Evolutionary conservation across 805 yeast species (phyloP).

Genomic region (Starmerella bacillaris): DNA sequence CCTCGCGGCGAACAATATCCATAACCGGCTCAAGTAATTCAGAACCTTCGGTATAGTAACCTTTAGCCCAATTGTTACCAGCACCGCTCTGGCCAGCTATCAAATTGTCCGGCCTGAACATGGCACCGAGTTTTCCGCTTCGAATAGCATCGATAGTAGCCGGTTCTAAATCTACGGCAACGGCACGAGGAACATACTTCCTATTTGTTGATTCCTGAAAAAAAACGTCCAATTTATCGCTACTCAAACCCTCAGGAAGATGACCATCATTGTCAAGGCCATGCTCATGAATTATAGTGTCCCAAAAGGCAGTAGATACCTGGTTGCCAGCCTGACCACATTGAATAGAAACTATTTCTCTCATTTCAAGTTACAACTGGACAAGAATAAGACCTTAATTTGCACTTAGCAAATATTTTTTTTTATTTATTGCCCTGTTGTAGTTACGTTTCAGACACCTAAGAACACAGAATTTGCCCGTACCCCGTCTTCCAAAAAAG

Average conservation of each 20-base stretch:
- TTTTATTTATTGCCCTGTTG: no score
- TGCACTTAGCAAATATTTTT: no score
- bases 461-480: no score
- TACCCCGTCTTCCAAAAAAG: no score
- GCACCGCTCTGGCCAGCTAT: constrained; percentile 87
- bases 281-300: constrained; percentile 24
- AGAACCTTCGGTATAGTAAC: constrained; percentile 93
- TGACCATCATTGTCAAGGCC: constrained; percentile 23
- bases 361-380: constrained; percentile 18
- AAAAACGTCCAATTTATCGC: constrained; percentile 54
- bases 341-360: constrained; percentile 30
- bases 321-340: constrained; percentile 32
- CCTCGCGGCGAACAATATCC: constrained; percentile 86
- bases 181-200: constrained; percentile 88
- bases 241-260: constrained; percentile 11
- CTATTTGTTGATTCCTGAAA: constrained; percentile 64
- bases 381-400: no score
- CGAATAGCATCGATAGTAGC: constrained; percentile 81
- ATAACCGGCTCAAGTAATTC: constrained; percentile 81
- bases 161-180: constrained; percentile 84
- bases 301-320: constrained; percentile 27
- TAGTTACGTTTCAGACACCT: no score
- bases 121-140: constrained; percentile 56
- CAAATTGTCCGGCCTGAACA: constrained; percentile 84
- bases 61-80: constrained; percentile 95